Evolutionary conservation across 2,329 filamentous ascomycete species (phyloP).

Genomic region (Colletotrichum paranaense): DNA sequence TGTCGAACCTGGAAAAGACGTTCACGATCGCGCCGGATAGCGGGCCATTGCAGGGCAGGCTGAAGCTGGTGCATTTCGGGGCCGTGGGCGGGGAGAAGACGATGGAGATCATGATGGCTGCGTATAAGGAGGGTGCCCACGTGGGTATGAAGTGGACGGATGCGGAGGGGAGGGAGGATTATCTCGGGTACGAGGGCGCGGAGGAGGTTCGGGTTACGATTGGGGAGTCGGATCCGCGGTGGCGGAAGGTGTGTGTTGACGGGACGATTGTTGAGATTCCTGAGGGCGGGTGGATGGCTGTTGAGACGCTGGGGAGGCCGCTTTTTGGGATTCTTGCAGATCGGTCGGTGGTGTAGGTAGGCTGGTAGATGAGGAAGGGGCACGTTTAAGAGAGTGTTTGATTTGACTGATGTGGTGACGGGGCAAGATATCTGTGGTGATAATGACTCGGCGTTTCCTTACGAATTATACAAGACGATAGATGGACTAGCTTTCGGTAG

Average conservation of each 20-base stretch:
- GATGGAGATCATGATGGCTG: slow-evolving; percentile 81
- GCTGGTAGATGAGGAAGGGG: neutral
- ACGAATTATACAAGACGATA: neutral
- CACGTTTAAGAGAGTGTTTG: neutral
- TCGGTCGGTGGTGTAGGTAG: slow-evolving; percentile 24
- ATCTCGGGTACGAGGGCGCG: slow-evolving; percentile 78
- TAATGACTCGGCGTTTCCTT: neutral
- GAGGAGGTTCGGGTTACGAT: slow-evolving; percentile 75
- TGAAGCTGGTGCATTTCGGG: slow-evolving; percentile 82
- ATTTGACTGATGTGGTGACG: neutral
- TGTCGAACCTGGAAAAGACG: slow-evolving; percentile 83
- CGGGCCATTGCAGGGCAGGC: slow-evolving; percentile 74
- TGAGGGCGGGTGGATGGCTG: slow-evolving; percentile 75
- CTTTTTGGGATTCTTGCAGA: slow-evolving; percentile 59
- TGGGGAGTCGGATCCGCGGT: slow-evolving; percentile 74
- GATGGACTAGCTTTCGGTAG: neutral
- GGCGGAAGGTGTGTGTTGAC: slow-evolving; percentile 92
- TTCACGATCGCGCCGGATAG: slow-evolving; percentile 85
- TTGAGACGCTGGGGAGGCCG: slow-evolving; percentile 61
- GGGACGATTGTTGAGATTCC: slow-evolving; percentile 85
- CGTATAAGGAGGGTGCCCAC: slow-evolving; percentile 69
- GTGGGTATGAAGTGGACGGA: slow-evolving; percentile 61
- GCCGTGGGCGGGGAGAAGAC: slow-evolving; percentile 71
- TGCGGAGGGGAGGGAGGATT: slow-evolving; percentile 60
- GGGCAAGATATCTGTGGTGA: neutral